Percentiles rank a stretch among this genome's conserved stretches.
Evolutionary conservation across 1,284 basidiomycete species (phyloP).

Genomic region (Pholiota adiposa): DNA sequence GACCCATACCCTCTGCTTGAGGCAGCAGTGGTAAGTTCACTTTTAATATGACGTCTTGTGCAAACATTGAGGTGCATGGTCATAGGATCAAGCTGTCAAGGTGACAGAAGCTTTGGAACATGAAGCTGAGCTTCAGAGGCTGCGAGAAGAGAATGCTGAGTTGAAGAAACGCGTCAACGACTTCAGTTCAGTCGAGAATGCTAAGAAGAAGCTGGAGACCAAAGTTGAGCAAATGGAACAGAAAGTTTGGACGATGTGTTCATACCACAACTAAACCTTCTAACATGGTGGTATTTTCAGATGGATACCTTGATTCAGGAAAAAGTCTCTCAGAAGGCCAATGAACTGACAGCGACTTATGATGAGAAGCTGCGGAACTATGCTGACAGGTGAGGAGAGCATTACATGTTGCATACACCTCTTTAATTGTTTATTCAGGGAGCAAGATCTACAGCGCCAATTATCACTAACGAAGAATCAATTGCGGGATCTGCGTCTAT

Average conservation of each 20-base stretch:
- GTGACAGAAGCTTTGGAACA: slow-evolving; percentile 80
- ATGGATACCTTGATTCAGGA: slow-evolving; percentile 92
- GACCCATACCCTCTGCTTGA: slow-evolving; percentile 97
- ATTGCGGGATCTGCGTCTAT: slow-evolving; percentile 85
- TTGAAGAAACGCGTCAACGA: slow-evolving; percentile 76
- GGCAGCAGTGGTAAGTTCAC: slow-evolving; percentile 76
- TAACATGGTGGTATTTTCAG: slow-evolving; percentile 38
- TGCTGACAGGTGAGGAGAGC: slow-evolving; percentile 75
- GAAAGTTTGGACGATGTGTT: slow-evolving; percentile 55
- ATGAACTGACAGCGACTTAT: slow-evolving; percentile 94
- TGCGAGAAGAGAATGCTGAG: slow-evolving; percentile 81
- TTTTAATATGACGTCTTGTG: neutral
- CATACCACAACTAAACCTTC: neutral
- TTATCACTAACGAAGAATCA: slow-evolving; percentile 86
- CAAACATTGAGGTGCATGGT: neutral
- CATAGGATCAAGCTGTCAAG: slow-evolving; percentile 87
- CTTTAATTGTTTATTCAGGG: slow-evolving; percentile 50
- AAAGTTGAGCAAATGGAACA: slow-evolving; percentile 82
- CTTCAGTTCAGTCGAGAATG: slow-evolving; percentile 65
- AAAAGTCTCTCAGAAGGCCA: slow-evolving; percentile 88
- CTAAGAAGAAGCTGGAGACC: slow-evolving; percentile 76
- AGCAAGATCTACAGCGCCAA: slow-evolving; percentile 90
- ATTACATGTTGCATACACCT: neutral
- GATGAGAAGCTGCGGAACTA: slow-evolving; percentile 96
- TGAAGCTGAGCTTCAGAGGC: slow-evolving; percentile 70